A percentile compares a stretch with the other conserved stretches of the same genome.
Conservation (phyloP, 2,329 filamentous ascomycete species). For the Trichoderma breve region DNA sequence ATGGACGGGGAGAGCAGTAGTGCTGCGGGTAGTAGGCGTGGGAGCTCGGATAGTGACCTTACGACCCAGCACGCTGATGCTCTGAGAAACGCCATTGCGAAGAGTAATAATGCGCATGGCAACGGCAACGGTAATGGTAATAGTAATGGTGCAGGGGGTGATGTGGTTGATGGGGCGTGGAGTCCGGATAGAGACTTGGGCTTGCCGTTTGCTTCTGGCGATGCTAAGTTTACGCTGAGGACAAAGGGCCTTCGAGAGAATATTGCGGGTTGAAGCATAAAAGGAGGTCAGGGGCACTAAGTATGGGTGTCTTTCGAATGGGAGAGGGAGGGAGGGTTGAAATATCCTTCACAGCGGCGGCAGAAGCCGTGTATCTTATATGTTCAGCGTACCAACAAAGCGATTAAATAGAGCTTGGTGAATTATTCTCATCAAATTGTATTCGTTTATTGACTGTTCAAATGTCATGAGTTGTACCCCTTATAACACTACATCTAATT, state of each 20-base stretch:
- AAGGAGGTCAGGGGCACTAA: not conserved
- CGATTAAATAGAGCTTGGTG: not conserved
- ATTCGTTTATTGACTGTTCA: not conserved
- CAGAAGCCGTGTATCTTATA: not conserved
- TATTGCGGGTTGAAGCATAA: conserved; percentile 15
- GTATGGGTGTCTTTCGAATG: not conserved
- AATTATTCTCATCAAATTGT: not conserved
- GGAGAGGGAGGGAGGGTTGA: not conserved
- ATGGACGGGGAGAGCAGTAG: conserved; percentile 37
- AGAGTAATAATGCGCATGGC: conserved; percentile 20
- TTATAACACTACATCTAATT: not conserved
- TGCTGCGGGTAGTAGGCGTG: conserved; percentile 40
- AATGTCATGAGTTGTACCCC: not conserved
- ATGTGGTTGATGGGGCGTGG: not conserved
- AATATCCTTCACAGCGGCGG: not conserved
- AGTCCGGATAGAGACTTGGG: conserved; percentile 29
- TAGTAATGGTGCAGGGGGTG: conserved; percentile 19
- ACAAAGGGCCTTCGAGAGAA: conserved; percentile 58
- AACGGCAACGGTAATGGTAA: conserved; percentile 22
- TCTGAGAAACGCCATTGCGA: conserved; percentile 37
- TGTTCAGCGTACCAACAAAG: not conserved
- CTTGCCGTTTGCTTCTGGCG: conserved; percentile 48
- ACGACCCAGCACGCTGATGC: conserved; percentile 42
- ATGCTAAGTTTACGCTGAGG: conserved; percentile 49
- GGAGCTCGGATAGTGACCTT: conserved; percentile 45